phyloP scores from a whole-genome alignment of 1,284 basidiomycete genomes.

The Takashimella koratensis region DNA sequence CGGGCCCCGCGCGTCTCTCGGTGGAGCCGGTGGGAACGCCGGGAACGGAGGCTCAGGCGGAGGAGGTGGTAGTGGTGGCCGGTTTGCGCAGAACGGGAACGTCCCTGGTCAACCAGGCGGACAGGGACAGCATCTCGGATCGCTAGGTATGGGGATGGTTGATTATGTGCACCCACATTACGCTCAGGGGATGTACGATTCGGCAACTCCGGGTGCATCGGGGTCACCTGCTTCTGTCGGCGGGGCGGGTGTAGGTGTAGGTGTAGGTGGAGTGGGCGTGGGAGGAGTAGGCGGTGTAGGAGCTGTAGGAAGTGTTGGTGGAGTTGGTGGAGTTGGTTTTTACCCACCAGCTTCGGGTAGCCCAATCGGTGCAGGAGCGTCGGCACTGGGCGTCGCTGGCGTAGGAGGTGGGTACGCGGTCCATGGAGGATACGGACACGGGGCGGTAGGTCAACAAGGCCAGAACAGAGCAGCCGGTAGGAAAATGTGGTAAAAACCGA shows the following conservation, averaged over 20 bases:
- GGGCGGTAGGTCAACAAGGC: background rate
- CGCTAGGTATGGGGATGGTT: background rate
- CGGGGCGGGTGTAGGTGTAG: background rate
- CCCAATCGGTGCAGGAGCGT: too few relatives aligned
- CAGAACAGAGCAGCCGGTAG: background rate
- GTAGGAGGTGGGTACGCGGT: background rate
- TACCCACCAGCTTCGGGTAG: too few relatives aligned
- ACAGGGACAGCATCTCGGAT: background rate
- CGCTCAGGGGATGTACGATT: background rate
- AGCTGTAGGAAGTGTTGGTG: background rate
- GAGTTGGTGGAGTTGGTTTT: background rate
- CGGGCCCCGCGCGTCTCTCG: background rate
- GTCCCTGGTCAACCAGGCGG: background rate
- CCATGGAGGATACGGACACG: background rate
- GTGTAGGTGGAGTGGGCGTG: background rate
- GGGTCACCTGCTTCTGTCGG: too few relatives aligned
- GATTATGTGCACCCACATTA: background rate
- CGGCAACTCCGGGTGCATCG: background rate
- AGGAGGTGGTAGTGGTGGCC: background rate
- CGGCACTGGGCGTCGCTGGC: too few relatives aligned
- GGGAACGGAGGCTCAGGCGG: too few relatives aligned
- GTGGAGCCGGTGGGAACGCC: too few relatives aligned
- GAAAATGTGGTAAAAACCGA: background rate
- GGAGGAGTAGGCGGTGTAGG: background rate
- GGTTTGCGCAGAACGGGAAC: background rate